A percentile compares a stretch with the other conserved stretches of the same genome.
phyloP scores from a whole-genome alignment of 208 protist species.

The Angomonas ambiguus region DNA sequence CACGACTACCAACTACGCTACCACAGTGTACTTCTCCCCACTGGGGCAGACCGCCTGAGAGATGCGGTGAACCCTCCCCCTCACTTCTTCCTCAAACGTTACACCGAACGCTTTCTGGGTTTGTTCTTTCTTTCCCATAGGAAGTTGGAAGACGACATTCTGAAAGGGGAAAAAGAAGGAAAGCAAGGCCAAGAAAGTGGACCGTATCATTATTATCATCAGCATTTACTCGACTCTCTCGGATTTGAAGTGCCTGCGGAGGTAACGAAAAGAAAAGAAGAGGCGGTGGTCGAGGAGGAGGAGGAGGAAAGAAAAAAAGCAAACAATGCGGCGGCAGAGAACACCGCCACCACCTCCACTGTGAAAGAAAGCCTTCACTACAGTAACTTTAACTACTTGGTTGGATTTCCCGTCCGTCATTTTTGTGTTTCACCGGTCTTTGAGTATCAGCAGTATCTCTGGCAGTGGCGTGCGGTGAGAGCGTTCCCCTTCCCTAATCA shows the following conservation, averaged over 20 bases:
- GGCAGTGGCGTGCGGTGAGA: slow-evolving; percentile 65
- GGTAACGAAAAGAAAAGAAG: too few relatives aligned
- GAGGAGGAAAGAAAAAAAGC: background rate
- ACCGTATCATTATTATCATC: background rate
- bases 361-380: background rate
- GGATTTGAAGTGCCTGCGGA: background rate
- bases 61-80: background rate
- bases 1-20: background rate
- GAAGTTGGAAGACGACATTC: background rate
- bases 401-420: slow-evolving; percentile 10
- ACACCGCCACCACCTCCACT: background rate
- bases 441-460: slow-evolving; percentile 36
- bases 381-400: background rate
- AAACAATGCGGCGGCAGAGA: background rate
- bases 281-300: too few relatives aligned
- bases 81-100: background rate
- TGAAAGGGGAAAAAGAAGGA: background rate
- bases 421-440: slow-evolving; percentile 51
- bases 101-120: background rate
- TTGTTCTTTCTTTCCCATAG: background rate
- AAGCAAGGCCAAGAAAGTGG: background rate
- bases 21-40: background rate
- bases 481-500: background rate
- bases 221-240: background rate
- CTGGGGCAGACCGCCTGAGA: background rate